Percentiles rank a stretch among this genome's conserved stretches.
Evolutionary conservation across 345 rosid genomes (phyloP).

Genomic region (Sisymbrium altissimum): DNA sequence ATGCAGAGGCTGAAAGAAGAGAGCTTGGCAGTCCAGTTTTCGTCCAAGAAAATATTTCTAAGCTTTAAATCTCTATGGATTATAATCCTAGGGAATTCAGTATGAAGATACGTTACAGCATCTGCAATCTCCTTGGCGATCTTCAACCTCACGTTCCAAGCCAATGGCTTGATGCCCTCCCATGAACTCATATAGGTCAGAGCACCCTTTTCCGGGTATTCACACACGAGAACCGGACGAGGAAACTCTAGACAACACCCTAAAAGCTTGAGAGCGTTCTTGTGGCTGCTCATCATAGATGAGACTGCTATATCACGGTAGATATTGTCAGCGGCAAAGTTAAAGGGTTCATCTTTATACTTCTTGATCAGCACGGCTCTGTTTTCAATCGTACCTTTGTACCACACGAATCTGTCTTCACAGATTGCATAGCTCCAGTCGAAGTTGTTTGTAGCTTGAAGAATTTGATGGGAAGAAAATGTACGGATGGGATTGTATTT

Average conservation of each 20-base stretch:
- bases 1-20: not conserved
- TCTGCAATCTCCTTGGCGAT: conserved; percentile 10
- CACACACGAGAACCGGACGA: conserved; percentile 20
- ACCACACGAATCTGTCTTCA: conserved; percentile 10
- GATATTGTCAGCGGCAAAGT: conserved; percentile 4
- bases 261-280: conserved; percentile 20
- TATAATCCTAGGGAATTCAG: not conserved
- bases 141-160: not conserved
- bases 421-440: not conserved
- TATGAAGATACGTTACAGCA: conserved; percentile 14
- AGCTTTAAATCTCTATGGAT: conserved; percentile 2
- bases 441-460: conserved; percentile 27
- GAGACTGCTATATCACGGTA: conserved; percentile 19
- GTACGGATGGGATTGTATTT: conserved; percentile 22
- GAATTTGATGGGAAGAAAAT: conserved; percentile 20
- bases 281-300: conserved; percentile 25
- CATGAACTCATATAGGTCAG: not conserved
- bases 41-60: conserved; percentile 1
- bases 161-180: not conserved
- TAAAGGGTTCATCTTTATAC: not conserved
- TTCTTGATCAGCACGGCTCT: conserved; percentile 23
- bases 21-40: not conserved
- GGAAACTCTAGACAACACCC: conserved; percentile 23
- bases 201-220: conserved; percentile 7
- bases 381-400: conserved; percentile 12